These are phyloP conservation scores for Chiua virens DNA, from an alignment of 768 basidiomycete genomes.

Conservation along the genomic window DNA sequence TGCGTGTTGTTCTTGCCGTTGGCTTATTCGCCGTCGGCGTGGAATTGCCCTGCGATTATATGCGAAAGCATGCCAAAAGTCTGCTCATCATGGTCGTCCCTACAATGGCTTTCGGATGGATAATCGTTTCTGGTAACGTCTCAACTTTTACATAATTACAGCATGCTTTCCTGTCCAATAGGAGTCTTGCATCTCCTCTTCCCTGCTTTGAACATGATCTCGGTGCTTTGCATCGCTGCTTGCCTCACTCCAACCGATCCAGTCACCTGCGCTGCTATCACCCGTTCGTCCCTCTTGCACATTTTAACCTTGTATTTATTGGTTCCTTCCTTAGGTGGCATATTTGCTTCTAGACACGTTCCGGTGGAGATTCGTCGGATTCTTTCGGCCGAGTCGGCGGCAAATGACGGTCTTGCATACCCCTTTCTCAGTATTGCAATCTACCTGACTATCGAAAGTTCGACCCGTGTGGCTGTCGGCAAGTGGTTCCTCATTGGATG, in stretches of 20 bases:
- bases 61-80: slow-evolving; percentile 75
- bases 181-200: slow-evolving; percentile 72
- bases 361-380: slow-evolving; percentile 76
- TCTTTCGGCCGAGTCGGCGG: slow-evolving; percentile 86
- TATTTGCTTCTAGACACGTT: slow-evolving; percentile 68
- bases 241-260: slow-evolving; percentile 95
- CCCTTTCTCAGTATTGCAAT: slow-evolving; percentile 87
- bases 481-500: slow-evolving; percentile 89
- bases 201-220: slow-evolving; percentile 66
- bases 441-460: slow-evolving; percentile 75
- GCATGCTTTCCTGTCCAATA: slow-evolving; percentile 23
- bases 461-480: slow-evolving; percentile 60
- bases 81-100: slow-evolving; percentile 71
- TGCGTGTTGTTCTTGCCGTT: slow-evolving; percentile 84
- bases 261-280: slow-evolving; percentile 83
- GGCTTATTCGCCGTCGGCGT: slow-evolving; percentile 95
- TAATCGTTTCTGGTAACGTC: slow-evolving; percentile 62
- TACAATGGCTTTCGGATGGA: slow-evolving; percentile 85
- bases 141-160: slow-evolving; percentile 2
- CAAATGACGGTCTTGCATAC: slow-evolving; percentile 95
- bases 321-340: slow-evolving; percentile 51
- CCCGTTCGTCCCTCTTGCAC: slow-evolving; percentile 42
- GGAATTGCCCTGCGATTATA: slow-evolving; percentile 85
- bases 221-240: slow-evolving; percentile 83
- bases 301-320: neutral